Conservation (phyloP, 2,329 filamentous ascomycete species). For the Colletotrichum eremochloae region DNA sequence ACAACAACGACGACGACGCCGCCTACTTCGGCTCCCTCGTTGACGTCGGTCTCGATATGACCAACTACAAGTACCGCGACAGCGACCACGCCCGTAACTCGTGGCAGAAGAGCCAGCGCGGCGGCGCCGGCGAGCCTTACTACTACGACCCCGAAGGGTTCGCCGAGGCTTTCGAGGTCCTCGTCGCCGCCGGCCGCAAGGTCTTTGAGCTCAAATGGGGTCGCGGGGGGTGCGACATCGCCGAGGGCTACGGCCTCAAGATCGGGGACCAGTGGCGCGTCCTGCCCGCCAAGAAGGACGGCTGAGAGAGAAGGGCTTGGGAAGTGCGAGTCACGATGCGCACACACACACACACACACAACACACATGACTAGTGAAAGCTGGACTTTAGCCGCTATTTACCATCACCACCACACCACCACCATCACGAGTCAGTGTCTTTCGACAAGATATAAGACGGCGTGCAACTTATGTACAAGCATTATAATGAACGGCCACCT, state of each 20-base stretch:
- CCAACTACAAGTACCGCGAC: slow-evolving; percentile 57
- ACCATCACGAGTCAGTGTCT: neutral
- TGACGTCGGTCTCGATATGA: slow-evolving; percentile 52
- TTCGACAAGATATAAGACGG: neutral
- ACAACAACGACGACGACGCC: neutral
- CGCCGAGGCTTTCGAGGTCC: slow-evolving; percentile 57
- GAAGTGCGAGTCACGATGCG: neutral
- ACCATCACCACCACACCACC: too few relatives aligned
- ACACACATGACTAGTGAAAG: neutral
- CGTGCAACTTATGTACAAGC: too few relatives aligned
- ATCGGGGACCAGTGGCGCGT: slow-evolving; percentile 62
- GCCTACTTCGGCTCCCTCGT: slow-evolving; percentile 44
- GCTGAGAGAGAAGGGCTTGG: neutral
- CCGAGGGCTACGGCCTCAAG: slow-evolving; percentile 52
- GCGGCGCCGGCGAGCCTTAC: slow-evolving; percentile 66
- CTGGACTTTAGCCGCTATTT: neutral
- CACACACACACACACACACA: too few relatives aligned
- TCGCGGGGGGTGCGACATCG: slow-evolving; percentile 58
- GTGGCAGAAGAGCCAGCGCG: slow-evolving; percentile 66
- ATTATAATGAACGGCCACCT: too few relatives aligned
- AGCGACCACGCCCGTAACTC: slow-evolving; percentile 59
- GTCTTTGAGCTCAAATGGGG: slow-evolving; percentile 61
- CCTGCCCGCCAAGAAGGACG: slow-evolving; percentile 49
- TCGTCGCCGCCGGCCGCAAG: slow-evolving; percentile 60
- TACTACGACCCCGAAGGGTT: slow-evolving; percentile 63